Conservation (phyloP, 257 asterid species). For the Nicotiana paniculata region DNA sequence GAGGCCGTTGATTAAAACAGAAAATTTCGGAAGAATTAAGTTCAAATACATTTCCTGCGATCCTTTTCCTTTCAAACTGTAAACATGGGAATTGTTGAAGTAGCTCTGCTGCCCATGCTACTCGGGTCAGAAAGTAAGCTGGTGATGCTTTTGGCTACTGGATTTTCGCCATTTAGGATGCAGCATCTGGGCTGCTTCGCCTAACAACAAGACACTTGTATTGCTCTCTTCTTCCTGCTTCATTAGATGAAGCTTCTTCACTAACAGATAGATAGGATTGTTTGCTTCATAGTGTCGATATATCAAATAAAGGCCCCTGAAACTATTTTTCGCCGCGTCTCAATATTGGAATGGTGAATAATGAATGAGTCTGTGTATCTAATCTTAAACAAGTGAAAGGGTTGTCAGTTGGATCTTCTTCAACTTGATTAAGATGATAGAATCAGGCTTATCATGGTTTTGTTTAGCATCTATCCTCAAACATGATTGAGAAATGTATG, state of each 20-base stretch:
- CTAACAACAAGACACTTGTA: not conserved
- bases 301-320: not conserved
- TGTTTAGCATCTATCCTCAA: not conserved
- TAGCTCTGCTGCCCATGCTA: not conserved
- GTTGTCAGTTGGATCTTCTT: not conserved
- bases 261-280: not conserved
- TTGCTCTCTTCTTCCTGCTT: not conserved
- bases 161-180: not conserved
- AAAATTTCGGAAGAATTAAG: not conserved
- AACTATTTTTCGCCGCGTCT: not conserved
- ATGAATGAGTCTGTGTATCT: not conserved
- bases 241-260: not conserved
- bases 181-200: not conserved
- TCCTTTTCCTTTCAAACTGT: not conserved
- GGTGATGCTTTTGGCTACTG: not conserved
- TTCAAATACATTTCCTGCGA: not conserved
- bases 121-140: not conserved
- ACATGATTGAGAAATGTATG: not conserved
- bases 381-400: not conserved
- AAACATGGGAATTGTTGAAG: not conserved
- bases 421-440: not conserved
- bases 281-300: not conserved
- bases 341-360: constrained; percentile 1
- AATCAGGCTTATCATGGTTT: not conserved
- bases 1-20: not conserved